These are phyloP conservation scores for Colletotrichum trifolii DNA, from an alignment of 2,329 filamentous ascomycete genomes.

Conservation along the genomic window DNA sequence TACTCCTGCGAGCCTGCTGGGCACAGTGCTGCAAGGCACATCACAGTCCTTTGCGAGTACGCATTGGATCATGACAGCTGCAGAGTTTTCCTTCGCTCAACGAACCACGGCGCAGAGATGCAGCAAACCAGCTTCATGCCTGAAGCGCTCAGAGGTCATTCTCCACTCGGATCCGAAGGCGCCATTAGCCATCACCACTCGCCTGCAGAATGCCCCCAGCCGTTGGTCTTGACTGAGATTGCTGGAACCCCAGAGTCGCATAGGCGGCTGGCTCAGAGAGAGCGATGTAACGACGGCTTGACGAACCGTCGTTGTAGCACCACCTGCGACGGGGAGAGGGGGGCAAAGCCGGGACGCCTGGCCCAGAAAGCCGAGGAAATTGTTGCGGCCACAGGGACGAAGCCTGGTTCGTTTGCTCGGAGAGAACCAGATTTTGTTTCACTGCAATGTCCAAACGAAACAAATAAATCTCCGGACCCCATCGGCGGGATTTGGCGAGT, in stretches of 20 bases:
- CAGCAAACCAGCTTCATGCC: conserved; percentile 21
- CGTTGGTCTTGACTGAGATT: conserved; percentile 20
- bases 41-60: not conserved
- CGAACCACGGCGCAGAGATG: conserved; percentile 1
- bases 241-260: conserved; percentile 10
- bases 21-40: not conserved
- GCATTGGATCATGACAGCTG: not conserved
- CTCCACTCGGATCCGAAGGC: conserved; percentile 19
- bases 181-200: conserved; percentile 9
- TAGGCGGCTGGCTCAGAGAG: conserved; percentile 3
- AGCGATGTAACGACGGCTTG: conserved; percentile 31
- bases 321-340: conserved; percentile 3
- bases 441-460: conserved; percentile 25
- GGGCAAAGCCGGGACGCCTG: conserved; percentile 7
- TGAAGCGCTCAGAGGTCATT: conserved; percentile 4
- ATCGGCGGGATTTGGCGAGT: conserved; percentile 16
- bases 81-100: conserved; percentile 2
- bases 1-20: not conserved
- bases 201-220: conserved; percentile 5
- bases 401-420: conserved; percentile 4
- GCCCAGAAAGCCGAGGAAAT: conserved; percentile 2
- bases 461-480: conserved; percentile 31
- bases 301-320: conserved; percentile 17
- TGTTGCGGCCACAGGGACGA: not conserved
- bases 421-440: not conserved